phyloP scores from a whole-genome alignment of 192 early-diverging fungal genomes.

The Backusella macrospora region DNA sequence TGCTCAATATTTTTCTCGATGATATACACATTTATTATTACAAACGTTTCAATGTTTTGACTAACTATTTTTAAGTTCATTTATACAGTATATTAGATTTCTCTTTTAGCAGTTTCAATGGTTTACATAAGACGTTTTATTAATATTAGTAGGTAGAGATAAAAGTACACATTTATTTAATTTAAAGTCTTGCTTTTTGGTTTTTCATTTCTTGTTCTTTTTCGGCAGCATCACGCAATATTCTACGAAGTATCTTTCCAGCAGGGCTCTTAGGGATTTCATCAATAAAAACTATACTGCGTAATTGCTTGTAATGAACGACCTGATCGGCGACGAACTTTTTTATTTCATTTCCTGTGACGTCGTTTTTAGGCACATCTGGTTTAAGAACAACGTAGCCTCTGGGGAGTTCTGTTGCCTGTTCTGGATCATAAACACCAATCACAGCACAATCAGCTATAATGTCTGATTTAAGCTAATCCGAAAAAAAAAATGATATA shows the following conservation, averaged over 20 bases:
- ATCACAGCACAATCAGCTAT: constrained; percentile 74
- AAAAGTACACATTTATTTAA: background rate
- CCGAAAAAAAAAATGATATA: background rate
- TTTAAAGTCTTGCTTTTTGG: constrained; percentile 2
- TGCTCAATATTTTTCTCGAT: too few relatives aligned
- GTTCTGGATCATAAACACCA: constrained; percentile 60
- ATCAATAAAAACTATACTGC: constrained; percentile 80
- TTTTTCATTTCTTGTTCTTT: background rate
- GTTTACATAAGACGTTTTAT: too few relatives aligned
- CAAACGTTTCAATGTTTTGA: too few relatives aligned
- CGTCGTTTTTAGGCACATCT: constrained; percentile 36
- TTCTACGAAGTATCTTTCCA: constrained; percentile 82
- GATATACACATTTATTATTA: too few relatives aligned
- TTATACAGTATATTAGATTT: too few relatives aligned
- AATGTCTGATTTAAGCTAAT: background rate
- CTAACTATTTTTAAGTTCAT: too few relatives aligned
- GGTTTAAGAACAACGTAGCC: constrained; percentile 74
- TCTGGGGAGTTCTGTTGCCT: constrained; percentile 75
- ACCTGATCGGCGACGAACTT: constrained; percentile 59
- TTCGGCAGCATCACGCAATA: constrained; percentile 26
- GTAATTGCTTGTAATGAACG: constrained; percentile 72
- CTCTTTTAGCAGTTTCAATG: too few relatives aligned
- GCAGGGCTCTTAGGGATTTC: constrained; percentile 75
- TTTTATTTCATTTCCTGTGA: constrained; percentile 47
- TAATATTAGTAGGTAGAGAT: too few relatives aligned